A percentile compares a stretch with the other conserved stretches of the same genome.
Evolutionary conservation across 805 yeast species (phyloP).

Genomic region (Candida takata): DNA sequence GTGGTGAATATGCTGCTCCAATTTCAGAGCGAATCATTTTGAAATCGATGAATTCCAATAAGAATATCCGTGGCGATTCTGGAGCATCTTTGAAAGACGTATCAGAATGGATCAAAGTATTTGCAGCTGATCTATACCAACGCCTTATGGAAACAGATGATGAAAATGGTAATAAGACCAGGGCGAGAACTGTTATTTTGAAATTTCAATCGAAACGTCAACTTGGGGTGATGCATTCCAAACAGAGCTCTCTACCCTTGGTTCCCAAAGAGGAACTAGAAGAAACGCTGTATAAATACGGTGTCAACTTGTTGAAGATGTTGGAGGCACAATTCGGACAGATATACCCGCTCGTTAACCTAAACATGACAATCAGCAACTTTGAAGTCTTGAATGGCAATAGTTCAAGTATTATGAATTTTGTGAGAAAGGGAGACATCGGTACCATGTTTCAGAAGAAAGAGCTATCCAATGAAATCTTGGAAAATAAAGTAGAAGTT

Average conservation of each 20-base stretch:
- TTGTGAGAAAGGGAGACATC: conserved; percentile 14
- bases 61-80: conserved; percentile 59
- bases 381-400: conserved; percentile 35
- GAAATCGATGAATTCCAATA: conserved; percentile 85
- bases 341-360: conserved; percentile 42
- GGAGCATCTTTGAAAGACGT: conserved; percentile 52
- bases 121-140: conserved; percentile 68
- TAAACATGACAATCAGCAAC: conserved; percentile 46
- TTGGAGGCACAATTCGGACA: conserved; percentile 25
- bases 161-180: conserved; percentile 26
- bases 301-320: conserved; percentile 36
- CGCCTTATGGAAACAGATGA: conserved; percentile 77
- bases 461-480: not conserved
- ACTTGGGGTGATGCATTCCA: conserved; percentile 26
- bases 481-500: not conserved
- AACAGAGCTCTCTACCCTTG: conserved; percentile 26
- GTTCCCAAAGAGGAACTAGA: conserved; percentile 16
- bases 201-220: conserved; percentile 27
- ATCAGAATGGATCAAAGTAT: conserved; percentile 67
- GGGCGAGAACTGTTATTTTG: conserved; percentile 44
- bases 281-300: conserved; percentile 24
- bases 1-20: conserved; percentile 55
- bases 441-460: conserved; percentile 2
- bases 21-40: conserved; percentile 53
- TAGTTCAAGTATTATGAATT: conserved; percentile 14